phyloP scores from a whole-genome alignment of 2,329 filamentous ascomycete species.

The Aspergillus latus region DNA sequence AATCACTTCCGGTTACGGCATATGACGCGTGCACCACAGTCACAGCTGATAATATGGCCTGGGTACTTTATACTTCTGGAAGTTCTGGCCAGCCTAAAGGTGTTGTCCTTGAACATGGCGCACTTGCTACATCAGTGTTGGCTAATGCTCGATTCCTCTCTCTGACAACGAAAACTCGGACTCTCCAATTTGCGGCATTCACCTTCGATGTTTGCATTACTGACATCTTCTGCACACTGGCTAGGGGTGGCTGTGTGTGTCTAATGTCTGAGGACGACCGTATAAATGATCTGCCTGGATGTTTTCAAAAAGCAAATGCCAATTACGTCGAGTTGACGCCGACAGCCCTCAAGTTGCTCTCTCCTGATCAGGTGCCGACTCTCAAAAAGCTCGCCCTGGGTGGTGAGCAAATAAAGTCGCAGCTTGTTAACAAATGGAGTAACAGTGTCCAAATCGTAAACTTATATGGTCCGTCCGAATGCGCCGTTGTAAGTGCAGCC shows the following conservation, averaged over 20 bases:
- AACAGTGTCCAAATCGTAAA: slow-evolving; percentile 20
- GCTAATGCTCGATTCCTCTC: slow-evolving; percentile 48
- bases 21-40: neutral
- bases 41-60: slow-evolving; percentile 26
- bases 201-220: slow-evolving; percentile 46
- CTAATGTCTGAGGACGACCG: slow-evolving; percentile 45
- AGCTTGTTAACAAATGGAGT: too few relatives aligned
- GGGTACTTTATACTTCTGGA: slow-evolving; percentile 56
- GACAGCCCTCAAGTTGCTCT: slow-evolving; percentile 20
- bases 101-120: slow-evolving; percentile 58
- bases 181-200: slow-evolving; percentile 44
- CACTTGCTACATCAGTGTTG: slow-evolving; percentile 52
- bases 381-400: slow-evolving; percentile 21
- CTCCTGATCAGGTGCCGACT: slow-evolving; percentile 34
- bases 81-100: slow-evolving; percentile 55
- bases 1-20: neutral
- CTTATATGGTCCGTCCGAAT: slow-evolving; percentile 24
- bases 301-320: too few relatives aligned
- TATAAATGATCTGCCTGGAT: slow-evolving; percentile 37
- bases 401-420: too few relatives aligned
- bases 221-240: slow-evolving; percentile 33
- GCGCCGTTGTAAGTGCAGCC: neutral
- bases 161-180: slow-evolving; percentile 26
- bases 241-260: slow-evolving; percentile 46
- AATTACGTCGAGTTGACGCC: too few relatives aligned